Evolutionary conservation across 2,329 filamentous ascomycete species (phyloP), one percentile per base, ranked within the genome.

Genomic region (Penicillium carneum): DNA sequence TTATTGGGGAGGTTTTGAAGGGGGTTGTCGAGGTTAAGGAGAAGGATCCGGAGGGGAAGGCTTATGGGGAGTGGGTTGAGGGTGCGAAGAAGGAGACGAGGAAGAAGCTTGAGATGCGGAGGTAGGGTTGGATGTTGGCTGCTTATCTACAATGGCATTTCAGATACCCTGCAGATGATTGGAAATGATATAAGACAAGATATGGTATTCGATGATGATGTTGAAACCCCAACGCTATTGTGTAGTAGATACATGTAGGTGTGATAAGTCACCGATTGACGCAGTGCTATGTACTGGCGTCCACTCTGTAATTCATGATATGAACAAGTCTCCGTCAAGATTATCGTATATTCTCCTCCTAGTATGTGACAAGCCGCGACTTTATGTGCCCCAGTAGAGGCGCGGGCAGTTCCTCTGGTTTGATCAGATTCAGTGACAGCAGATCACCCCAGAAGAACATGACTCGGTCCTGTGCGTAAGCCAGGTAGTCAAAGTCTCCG

Each of bases 401-500:
- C 66, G 85, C 83, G 0, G 93, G 92, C 66, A 99, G 79, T 26
- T 97, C 92, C 68, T 93, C 89, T 63, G 83, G 77, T 74, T 85
- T 87, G 41, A 95, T 83, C 41, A 99, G 79, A 0, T 93, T 93
- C 77, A 96, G 78, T 57, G 84, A 81, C 58, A 98, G 81, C 54
- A 92, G 88, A 79, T 99, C 95, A 1, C 93, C 93, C 91, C 94
- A 96, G 80, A 99, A 95, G 78, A 97, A 95, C 80, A 95, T 83
- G 0, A 92, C 93, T 14, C 95, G 85, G 67, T 97, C 91, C 78
- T 97, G 92, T 8, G 95, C 88, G 78, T 98, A 99, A 11, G 86
- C 87, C 26, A 99, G 83, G 76, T 98, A 99, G 77, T 99, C 93
- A 73, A 98, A 99, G 72, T 92, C 91, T 45, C 92, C 91, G 71